Evolutionary conservation across 2,329 filamentous ascomycete genomes (phyloP).

Genomic region (Aureobasidium uvarum): DNA sequence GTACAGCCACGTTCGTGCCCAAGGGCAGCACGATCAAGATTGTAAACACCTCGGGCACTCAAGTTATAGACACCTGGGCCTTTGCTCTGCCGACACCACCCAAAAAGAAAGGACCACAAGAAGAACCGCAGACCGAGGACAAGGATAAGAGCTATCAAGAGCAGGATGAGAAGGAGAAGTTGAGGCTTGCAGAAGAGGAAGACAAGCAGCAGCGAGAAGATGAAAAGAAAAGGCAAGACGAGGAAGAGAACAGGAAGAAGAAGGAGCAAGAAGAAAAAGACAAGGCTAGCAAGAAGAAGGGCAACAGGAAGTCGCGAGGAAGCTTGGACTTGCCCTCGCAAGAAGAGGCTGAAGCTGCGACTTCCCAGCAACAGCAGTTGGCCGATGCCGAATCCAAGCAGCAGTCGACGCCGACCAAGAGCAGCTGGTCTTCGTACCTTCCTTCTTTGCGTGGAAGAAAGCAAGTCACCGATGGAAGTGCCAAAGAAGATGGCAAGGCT

Average conservation of each 20-base stretch:
- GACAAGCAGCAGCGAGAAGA: conserved; percentile 31
- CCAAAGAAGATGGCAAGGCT: conserved; percentile 25
- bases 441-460: conserved; percentile 29
- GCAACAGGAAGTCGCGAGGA: conserved; percentile 23
- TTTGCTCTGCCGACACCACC: conserved; percentile 50
- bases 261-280: conserved; percentile 30
- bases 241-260: conserved; percentile 22
- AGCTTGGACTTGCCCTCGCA: conserved; percentile 27
- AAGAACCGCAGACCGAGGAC: conserved; percentile 29
- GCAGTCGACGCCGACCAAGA: conserved; percentile 23
- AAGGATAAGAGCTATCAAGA: conserved; percentile 30
- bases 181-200: conserved; percentile 33
- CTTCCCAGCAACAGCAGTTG: not conserved
- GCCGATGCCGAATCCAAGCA: conserved; percentile 10
- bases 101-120: conserved; percentile 37
- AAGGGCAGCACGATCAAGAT: conserved; percentile 51
- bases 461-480: conserved; percentile 29
- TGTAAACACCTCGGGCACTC: conserved; percentile 52
- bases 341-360: conserved; percentile 27
- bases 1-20: conserved; percentile 52
- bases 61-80: conserved; percentile 52
- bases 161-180: conserved; percentile 37
- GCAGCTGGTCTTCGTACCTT: conserved; percentile 29
- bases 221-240: conserved; percentile 8
- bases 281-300: conserved; percentile 15